Evolutionary conservation across 441 rosid genomes (phyloP), one percentile per base, ranked within the genome.

Genomic region (Eruca vesicaria): DNA sequence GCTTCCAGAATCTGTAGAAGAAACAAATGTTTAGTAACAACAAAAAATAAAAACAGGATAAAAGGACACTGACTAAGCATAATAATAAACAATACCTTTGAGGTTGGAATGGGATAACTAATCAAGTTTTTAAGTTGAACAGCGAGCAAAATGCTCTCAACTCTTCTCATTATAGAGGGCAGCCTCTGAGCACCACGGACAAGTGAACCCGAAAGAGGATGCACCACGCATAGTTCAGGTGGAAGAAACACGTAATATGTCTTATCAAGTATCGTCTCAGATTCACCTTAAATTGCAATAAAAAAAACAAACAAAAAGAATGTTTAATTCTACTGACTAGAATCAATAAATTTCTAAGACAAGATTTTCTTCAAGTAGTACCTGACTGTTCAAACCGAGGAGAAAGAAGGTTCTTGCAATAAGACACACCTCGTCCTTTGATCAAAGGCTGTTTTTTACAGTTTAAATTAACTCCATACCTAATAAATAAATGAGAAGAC

Each of bases 151-250:
- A 92, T 94, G 87, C 99, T 94, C 84, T 96, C 99, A n/a, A 91
- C 94, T 87, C 99, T 90, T 86, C 98, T 88, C 98, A 94, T 96
- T 82, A 94, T 88, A 16, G 99, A 96, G 9, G 99, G 99, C 68
- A 94, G 82, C 82, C 98, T 91, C 84, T 96, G 99, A 77, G 98
- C 98, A 73, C 98, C 99, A 79, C 98, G 90, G 79, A 94, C 84
- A 77, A 96, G 97, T 53, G 94, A 89, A 67, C 98, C 98, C 45
- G 96, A 95, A 68, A 96, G 98, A 18, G 99, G 98, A 88, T 96
- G 98, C 18, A 96, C 83, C 35, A 94, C 84, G 72, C 99, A 96
- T 53, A 96, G 86, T 81, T 96, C 98, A 55, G 98, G 94, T 72
- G 99, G 99, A 74, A 94, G 97, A 86, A 92, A 96, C 63, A 94